phyloP scores from a whole-genome alignment of 148 eudicot species.

The Spergularia marina region DNA sequence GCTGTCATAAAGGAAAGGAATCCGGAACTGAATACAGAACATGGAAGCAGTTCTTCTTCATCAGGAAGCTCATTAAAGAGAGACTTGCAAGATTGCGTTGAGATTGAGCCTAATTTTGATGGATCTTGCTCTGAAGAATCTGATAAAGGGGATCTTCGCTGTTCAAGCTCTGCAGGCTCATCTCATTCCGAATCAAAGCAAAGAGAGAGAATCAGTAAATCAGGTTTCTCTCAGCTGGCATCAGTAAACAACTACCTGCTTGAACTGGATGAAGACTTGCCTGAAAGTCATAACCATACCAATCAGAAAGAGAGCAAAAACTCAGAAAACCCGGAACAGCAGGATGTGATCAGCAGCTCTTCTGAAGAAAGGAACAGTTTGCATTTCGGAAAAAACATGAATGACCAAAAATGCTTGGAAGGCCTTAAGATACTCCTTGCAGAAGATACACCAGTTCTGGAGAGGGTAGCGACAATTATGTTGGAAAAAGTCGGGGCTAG shows the following conservation, averaged over 20 bases:
- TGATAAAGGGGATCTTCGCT: slow-evolving; percentile 40
- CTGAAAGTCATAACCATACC: slow-evolving; percentile 27
- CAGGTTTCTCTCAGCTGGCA: slow-evolving; percentile 33
- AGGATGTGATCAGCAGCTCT: slow-evolving; percentile 12
- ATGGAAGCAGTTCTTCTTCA: slow-evolving; percentile 18
- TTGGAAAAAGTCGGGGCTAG: slow-evolving; percentile 84
- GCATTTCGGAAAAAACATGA: slow-evolving; percentile 31
- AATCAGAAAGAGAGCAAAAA: slow-evolving; percentile 19
- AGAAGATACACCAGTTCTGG: slow-evolving; percentile 92
- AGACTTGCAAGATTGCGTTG: slow-evolving; percentile 52
- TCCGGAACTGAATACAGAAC: slow-evolving; percentile 34
- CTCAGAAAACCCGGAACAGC: slow-evolving; percentile 17
- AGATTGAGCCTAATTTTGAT: slow-evolving; percentile 53
- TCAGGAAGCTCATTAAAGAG: slow-evolving; percentile 25
- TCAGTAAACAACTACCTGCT: slow-evolving; percentile 38
- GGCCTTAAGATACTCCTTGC: slow-evolving; percentile 77
- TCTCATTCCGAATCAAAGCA: slow-evolving; percentile 25
- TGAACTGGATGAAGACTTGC: slow-evolving; percentile 39
- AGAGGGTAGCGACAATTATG: slow-evolving; percentile 92
- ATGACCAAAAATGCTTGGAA: slow-evolving; percentile 46
- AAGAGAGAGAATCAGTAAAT: slow-evolving; percentile 20
- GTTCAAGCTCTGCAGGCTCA: slow-evolving; percentile 23
- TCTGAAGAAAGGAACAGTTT: slow-evolving; percentile 25
- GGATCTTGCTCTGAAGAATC: slow-evolving; percentile 66
- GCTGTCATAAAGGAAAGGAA: slow-evolving; percentile 50